Evolutionary conservation across 495 filamentous ascomycete genomes (phyloP), one percentile per base, ranked within the genome.

Genomic region (Daldinia bambusicola): DNA sequence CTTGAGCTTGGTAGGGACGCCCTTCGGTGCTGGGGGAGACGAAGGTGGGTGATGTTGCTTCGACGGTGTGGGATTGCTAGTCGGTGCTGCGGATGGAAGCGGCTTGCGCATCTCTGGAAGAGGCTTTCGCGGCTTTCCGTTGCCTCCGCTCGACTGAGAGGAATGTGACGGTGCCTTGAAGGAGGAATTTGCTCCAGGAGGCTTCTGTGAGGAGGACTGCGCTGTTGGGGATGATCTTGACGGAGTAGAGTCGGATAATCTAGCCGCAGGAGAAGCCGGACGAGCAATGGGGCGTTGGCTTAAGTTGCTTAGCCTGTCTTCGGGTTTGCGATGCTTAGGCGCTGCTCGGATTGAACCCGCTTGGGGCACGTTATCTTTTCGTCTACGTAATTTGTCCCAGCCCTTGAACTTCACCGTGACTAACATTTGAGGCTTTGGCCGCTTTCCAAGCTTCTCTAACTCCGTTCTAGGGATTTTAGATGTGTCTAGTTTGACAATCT

Each of bases 21-120:
- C 67, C 40, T 77, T 66, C 22, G 75, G 26, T 7, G 68, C 41
- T 10, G 73, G 48, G 34, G 70, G 62, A 20, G 72, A 34, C 10
- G 69, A 37, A 3, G 77, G 38, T n/a, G 71, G 55, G 16, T 66
- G 55, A 14, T 57, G 63, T 14, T 69, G 73, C 52, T 77, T 77
- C 4, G 70, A 66, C n/a, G 70, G 70, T 16, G 68, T 55, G 8
- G 75, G 62, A 12, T 70, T 70, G 10, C 31, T 56, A 55, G 58
- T 59, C 20, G 77, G 71, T 14, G 76, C 78, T 10, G 69, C 69
- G 6, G 77, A 77, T 1, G 81, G 81, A 36, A 83, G 74, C 38
- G 81, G 80, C 58, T 80, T 82, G 10, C 81, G 76, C 59, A 64
- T 76, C n/a, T 74, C 75, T 9, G 75, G 75, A 31, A 77, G 63